phyloP scores from a whole-genome alignment of 2,329 filamentous ascomycete species.

The Beauveria pseudobassiana region DNA sequence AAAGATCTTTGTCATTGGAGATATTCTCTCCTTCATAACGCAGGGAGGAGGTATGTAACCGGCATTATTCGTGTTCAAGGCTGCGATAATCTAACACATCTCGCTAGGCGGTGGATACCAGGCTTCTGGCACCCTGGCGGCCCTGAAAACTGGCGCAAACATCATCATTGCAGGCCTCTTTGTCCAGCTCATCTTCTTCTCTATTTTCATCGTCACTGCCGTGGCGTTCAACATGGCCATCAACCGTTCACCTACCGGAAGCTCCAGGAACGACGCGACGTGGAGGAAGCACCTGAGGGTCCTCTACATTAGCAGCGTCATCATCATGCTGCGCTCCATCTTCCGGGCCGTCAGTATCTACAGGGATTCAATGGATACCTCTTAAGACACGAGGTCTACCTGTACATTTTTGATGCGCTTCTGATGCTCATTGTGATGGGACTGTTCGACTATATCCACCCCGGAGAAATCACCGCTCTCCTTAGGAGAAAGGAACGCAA shows the following conservation, averaged over 20 bases:
- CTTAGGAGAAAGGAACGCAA: too few species aligned
- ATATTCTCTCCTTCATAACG: conserved; percentile 35
- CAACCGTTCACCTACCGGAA: too few species aligned
- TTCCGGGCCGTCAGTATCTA: conserved; percentile 40
- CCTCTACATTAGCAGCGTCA: conserved; percentile 24
- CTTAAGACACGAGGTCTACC: conserved; percentile 31
- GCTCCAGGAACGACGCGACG: too few species aligned
- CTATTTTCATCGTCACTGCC: conserved; percentile 41
- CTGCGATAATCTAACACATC: too few species aligned
- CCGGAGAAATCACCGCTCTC: too few species aligned
- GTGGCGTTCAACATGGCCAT: conserved; percentile 24
- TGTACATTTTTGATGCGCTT: conserved; percentile 36
- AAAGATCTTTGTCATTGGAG: conserved; percentile 39
- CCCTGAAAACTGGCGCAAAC: conserved; percentile 27
- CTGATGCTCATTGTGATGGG: conserved; percentile 30
- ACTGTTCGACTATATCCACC: too few species aligned
- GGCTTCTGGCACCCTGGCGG: too few species aligned
- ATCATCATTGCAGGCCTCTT: conserved; percentile 45
- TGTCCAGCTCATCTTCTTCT: conserved; percentile 43
- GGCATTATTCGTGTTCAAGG: too few species aligned
- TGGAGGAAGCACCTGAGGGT: conserved; percentile 25
- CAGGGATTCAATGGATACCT: conserved; percentile 33
- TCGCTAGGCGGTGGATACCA: too few species aligned
- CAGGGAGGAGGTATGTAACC: conserved; percentile 28
- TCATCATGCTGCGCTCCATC: conserved; percentile 38